phyloP scores from a whole-genome alignment of 148 eudicot genomes.

The Rhododendron griersonianum region DNA sequence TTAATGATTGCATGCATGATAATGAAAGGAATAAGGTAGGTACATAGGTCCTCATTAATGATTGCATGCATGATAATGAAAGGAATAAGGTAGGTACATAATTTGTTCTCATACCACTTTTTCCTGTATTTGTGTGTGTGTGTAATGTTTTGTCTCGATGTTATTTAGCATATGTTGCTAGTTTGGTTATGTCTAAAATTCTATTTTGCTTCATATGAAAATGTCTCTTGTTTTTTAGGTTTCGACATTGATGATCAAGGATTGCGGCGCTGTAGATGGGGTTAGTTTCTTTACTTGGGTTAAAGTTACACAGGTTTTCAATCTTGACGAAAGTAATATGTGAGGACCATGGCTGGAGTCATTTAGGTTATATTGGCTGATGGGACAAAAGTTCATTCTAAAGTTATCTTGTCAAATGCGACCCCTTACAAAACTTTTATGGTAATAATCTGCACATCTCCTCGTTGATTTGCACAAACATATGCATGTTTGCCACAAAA shows the following conservation, averaged over 20 bases:
- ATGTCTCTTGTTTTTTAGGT: constrained; percentile 44
- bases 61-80: background rate
- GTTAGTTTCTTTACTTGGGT: constrained; percentile 32
- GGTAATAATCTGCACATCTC: constrained; percentile 35
- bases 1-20: background rate
- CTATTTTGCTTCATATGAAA: background rate
- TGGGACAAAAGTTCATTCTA: constrained; percentile 65
- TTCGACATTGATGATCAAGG: constrained; percentile 58
- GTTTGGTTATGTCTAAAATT: background rate
- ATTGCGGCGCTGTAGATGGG: constrained; percentile 71
- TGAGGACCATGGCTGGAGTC: constrained; percentile 1
- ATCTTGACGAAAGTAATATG: constrained; percentile 3
- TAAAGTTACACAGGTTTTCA: background rate
- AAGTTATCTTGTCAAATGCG: constrained; percentile 87
- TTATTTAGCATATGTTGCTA: background rate
- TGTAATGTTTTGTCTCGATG: background rate
- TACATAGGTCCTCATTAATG: background rate
- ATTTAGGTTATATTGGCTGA: constrained; percentile 78
- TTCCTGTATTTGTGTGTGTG: background rate
- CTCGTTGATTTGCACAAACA: background rate
- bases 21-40: background rate
- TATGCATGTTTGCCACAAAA: background rate
- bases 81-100: background rate
- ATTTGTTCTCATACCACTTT: background rate
- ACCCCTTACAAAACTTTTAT: constrained; percentile 85